Conservation (phyloP, 1,139 yeast species). For the Geotrichum macrosporum region DNA sequence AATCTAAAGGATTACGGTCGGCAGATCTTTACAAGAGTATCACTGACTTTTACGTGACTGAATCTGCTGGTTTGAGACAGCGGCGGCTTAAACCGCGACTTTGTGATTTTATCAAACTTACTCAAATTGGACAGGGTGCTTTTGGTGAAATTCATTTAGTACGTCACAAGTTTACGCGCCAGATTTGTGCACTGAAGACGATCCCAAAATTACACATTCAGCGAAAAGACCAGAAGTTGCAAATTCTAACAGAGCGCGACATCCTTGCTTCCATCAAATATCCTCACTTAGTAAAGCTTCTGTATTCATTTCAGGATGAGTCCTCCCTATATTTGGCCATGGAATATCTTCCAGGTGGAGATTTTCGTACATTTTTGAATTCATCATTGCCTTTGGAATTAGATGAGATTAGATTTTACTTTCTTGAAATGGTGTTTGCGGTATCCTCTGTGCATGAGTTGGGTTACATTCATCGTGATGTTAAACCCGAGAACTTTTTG, state of each 20-base stretch:
- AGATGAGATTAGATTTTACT: slow-evolving; percentile 17
- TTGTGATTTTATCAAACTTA: slow-evolving; percentile 15
- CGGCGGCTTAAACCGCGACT: slow-evolving; percentile 17
- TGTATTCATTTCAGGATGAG: slow-evolving; percentile 22
- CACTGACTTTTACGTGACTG: slow-evolving; percentile 1
- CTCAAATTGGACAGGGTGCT: slow-evolving; percentile 23
- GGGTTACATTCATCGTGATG: slow-evolving; percentile 80
- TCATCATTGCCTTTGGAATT: slow-evolving; percentile 12
- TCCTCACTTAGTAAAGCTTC: slow-evolving; percentile 19
- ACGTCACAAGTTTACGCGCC: slow-evolving; percentile 13
- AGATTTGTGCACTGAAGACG: slow-evolving; percentile 21
- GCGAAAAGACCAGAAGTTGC: slow-evolving; percentile 19
- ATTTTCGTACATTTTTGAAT: slow-evolving; percentile 21
- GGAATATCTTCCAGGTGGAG: slow-evolving; percentile 23
- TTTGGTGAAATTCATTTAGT: slow-evolving; percentile 23
- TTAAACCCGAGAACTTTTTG: slow-evolving; percentile 84
- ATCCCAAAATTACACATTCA: slow-evolving; percentile 20
- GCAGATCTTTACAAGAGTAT: not conserved
- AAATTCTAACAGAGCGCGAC: slow-evolving; percentile 21
- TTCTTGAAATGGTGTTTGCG: slow-evolving; percentile 69
- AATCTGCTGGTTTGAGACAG: slow-evolving; percentile 12
- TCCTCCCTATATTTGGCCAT: slow-evolving; percentile 18
- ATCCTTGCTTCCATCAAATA: slow-evolving; percentile 16
- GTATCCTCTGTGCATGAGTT: slow-evolving; percentile 76
- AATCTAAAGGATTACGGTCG: not conserved